Conservation (phyloP, 2,329 filamentous ascomycete genomes). For the Cryphonectria japonica region DNA sequence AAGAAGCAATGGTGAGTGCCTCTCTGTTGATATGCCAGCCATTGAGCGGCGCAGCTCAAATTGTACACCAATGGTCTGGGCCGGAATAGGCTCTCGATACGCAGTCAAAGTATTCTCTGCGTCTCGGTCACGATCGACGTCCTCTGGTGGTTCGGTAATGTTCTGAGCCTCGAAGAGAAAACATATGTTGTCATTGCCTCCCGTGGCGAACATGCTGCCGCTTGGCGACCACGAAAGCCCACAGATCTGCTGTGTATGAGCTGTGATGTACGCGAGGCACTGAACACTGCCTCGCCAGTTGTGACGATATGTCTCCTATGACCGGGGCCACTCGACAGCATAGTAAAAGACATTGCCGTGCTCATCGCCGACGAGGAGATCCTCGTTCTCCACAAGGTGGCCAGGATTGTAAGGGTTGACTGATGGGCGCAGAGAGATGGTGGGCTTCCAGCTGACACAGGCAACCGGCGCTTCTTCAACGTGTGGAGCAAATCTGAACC, state of each 20-base stretch:
- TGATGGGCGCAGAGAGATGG: constrained; percentile 55
- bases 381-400: constrained; percentile 69
- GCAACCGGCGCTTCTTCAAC: constrained; percentile 62
- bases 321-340: constrained; percentile 79
- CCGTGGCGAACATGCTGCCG: constrained; percentile 78
- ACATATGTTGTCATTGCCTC: constrained; percentile 91
- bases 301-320: constrained; percentile 64
- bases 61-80: constrained; percentile 1
- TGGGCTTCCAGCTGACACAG: constrained; percentile 81
- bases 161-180: constrained; percentile 75
- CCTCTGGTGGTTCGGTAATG: constrained; percentile 42
- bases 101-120: constrained; percentile 20
- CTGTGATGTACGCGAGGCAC: constrained; percentile 73
- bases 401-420: constrained; percentile 51
- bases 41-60: constrained; percentile 11
- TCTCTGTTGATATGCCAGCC: not conserved
- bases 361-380: constrained; percentile 86
- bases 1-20: not conserved
- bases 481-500: constrained; percentile 76
- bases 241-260: constrained; percentile 89
- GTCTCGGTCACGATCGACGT: constrained; percentile 3
- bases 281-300: constrained; percentile 80
- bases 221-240: constrained; percentile 86
- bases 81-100: constrained; percentile 27
- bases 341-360: constrained; percentile 85